Evolutionary conservation across 306 rosid genomes (phyloP), one percentile per base, ranked within the genome.

Genomic region (Alnus glutinosa): DNA sequence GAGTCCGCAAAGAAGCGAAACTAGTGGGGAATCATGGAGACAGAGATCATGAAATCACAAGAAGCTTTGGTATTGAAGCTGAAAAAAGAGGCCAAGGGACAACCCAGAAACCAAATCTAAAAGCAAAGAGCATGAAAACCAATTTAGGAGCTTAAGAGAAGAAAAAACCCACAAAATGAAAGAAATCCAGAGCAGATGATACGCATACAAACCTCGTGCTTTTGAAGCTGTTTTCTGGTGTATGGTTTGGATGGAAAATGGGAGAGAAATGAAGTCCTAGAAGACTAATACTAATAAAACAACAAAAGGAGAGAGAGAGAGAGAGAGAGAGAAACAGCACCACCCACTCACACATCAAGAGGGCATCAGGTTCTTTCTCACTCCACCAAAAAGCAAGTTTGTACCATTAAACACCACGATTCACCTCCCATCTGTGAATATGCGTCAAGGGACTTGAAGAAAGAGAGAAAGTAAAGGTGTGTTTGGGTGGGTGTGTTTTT

Each of bases 301-400:
- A 70, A 55, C 19, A 6, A 47, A 13, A 47, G 61, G 47, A n/a
- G 51, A 59, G 66, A 70, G 70, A 70, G 71, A 50, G 67, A 58
- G 58, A 69, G 50, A 74, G 88, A 78, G 82, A 77, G 70, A 50
- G 52, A 77, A 78, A 73, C 50, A 81, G 83, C 80, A 81, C 89
- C 91, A 83, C 86, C 89, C 88, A 88, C 86, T 88, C 78, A 86
- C 72, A 70, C 91, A 86, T 88, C 86, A 88, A 84, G 79, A 73
- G 76, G 88, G 89, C 86, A 88, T 88, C 91, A 79, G 91, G 89
- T 88, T 86, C 91, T 83, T 19, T 67, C 78, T 75, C 80, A 50
- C 49, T 70, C 66, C 23, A 77, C 63, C 68, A 81, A 70, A 87
- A 84, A 79, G 88, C 80, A 76, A 73, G 84, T 57, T 76, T 84